phyloP scores from a whole-genome alignment of 2,329 filamentous ascomycete species.

The Pseudocercospora eumusae region DNA sequence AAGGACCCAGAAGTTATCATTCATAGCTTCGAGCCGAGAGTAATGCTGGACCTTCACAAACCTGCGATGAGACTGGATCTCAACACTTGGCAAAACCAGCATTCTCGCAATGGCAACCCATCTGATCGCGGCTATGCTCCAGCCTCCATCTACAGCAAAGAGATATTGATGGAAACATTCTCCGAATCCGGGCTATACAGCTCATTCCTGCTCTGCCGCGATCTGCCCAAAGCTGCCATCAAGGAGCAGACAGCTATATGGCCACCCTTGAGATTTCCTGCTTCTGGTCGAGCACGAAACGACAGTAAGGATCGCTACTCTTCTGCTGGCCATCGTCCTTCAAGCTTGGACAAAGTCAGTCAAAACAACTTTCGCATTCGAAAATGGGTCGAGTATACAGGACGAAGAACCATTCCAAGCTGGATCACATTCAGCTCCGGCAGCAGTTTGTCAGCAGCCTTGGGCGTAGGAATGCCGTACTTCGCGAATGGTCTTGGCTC shows the following conservation, averaged over 20 bases:
- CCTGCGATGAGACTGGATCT: conserved; percentile 58
- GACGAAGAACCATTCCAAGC: conserved; percentile 36
- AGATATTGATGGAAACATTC: conserved; percentile 53
- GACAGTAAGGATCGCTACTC: conserved; percentile 49
- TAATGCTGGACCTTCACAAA: conserved; percentile 72
- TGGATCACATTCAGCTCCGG: conserved; percentile 33
- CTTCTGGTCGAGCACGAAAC: conserved; percentile 58
- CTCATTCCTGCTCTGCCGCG: conserved; percentile 66
- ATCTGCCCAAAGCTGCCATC: conserved; percentile 47
- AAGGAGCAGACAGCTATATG: conserved; percentile 57
- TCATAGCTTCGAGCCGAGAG: conserved; percentile 54
- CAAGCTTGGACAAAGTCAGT: conserved; percentile 60
- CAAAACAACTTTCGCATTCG: conserved; percentile 72
- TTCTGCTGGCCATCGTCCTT: conserved; percentile 53
- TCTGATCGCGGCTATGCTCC: conserved; percentile 24
- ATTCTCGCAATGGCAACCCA: conserved; percentile 26
- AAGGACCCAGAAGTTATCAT: conserved; percentile 53
- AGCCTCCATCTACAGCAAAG: conserved; percentile 48
- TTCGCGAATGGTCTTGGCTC: conserved; percentile 29
- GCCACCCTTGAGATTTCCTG: conserved; percentile 73
- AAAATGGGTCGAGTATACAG: conserved; percentile 70
- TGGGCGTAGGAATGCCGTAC: conserved; percentile 37
- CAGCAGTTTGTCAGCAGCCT: conserved; percentile 26
- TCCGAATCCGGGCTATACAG: conserved; percentile 56
- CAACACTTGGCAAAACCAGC: conserved; percentile 29